phyloP scores from a whole-genome alignment of 2,329 filamentous ascomycete genomes.

The Ceratocystis huliohia region DNA sequence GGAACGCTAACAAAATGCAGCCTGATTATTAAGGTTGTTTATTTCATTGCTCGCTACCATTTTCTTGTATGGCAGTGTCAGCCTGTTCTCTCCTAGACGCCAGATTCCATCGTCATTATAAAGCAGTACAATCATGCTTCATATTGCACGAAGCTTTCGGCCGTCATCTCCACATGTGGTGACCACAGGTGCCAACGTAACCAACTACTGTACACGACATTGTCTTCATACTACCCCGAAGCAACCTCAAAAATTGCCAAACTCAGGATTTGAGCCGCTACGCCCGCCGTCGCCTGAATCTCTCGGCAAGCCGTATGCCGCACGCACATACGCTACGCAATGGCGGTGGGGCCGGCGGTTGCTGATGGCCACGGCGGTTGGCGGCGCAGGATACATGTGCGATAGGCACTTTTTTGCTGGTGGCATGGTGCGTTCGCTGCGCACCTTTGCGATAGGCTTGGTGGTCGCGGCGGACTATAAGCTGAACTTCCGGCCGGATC shows the following conservation, averaged over 20 bases:
- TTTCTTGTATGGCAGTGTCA: neutral
- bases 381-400: slow-evolving; percentile 51
- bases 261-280: slow-evolving; percentile 44
- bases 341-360: slow-evolving; percentile 69
- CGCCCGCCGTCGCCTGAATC: slow-evolving; percentile 66
- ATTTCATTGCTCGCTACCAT: neutral
- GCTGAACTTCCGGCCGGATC: slow-evolving; percentile 78
- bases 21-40: neutral
- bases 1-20: neutral
- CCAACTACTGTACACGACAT: neutral
- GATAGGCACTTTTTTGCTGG: slow-evolving; percentile 70
- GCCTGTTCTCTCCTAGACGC: neutral
- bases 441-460: slow-evolving; percentile 69
- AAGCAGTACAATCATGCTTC: neutral
- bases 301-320: slow-evolving; percentile 54
- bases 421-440: slow-evolving; percentile 61
- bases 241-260: neutral
- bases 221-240: neutral
- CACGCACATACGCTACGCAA: slow-evolving; percentile 32
- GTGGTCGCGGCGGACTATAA: slow-evolving; percentile 88
- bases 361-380: slow-evolving; percentile 44
- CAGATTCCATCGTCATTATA: neutral
- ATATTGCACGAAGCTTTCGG: neutral
- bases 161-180: neutral
- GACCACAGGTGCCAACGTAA: neutral